These are phyloP conservation scores for Tylopilus sp. DNA, from an alignment of 1,284 basidiomycete species.

Conservation along the genomic window DNA sequence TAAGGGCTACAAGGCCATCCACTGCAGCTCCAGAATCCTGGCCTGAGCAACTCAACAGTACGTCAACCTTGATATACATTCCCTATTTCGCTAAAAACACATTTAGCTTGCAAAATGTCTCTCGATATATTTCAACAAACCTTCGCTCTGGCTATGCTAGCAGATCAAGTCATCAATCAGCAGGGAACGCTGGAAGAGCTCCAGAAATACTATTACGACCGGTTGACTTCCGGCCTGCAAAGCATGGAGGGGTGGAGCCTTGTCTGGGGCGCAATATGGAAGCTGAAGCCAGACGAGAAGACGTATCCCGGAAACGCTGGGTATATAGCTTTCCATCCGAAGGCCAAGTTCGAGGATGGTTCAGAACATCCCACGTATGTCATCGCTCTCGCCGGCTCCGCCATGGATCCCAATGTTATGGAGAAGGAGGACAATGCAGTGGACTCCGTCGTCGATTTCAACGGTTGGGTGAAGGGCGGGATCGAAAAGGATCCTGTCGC, in stretches of 20 bases:
- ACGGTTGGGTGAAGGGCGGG: constrained; percentile 14
- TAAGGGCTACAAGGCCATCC: too few relatives aligned
- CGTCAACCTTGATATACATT: background rate
- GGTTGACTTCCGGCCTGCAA: background rate
- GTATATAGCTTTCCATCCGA: constrained; percentile 26
- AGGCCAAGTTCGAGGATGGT: constrained; percentile 24
- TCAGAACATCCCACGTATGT: constrained; percentile 17
- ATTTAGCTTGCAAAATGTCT: constrained; percentile 21
- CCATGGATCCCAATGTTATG: background rate
- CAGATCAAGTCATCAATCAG: background rate
- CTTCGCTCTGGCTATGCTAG: constrained; percentile 17
- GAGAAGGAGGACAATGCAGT: constrained; percentile 7
- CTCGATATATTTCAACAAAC: constrained; percentile 34
- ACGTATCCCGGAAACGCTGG: constrained; percentile 30
- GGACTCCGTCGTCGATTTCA: constrained; percentile 24
- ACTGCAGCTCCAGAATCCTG: too few relatives aligned
- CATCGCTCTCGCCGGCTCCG: constrained; percentile 25
- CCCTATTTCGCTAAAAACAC: background rate
- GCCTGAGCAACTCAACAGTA: background rate
- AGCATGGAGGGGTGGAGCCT: constrained; percentile 16
- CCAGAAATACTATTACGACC: background rate
- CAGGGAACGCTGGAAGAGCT: constrained; percentile 9
- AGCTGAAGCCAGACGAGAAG: constrained; percentile 12
- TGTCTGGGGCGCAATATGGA: constrained; percentile 32
- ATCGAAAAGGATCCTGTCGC: background rate